Percentiles rank a stretch among this genome's conserved stretches.
Evolutionary conservation across 805 yeast species (phyloP).

Genomic region (Pichia cabralensis): DNA sequence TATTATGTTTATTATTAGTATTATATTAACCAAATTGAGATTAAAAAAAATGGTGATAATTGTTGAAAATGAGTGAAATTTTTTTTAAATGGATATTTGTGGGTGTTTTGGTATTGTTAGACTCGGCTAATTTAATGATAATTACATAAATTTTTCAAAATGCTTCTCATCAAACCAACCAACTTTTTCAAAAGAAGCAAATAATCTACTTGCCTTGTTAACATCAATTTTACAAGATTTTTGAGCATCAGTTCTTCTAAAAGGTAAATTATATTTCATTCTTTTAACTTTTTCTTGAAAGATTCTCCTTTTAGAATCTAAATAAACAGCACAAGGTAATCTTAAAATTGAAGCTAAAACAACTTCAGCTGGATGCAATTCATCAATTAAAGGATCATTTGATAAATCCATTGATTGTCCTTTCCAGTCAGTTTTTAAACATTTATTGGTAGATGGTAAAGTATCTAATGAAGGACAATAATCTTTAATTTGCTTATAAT

Average conservation of each 20-base stretch:
- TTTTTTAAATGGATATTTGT: no score
- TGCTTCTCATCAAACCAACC: conserved; percentile 83
- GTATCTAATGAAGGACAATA: conserved; percentile 63
- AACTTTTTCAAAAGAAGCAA: conserved; percentile 81
- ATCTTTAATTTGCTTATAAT: conserved; percentile 70
- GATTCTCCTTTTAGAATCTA: conserved; percentile 70
- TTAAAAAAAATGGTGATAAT: no score
- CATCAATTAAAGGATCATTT: conserved; percentile 58
- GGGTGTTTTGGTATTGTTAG: no score
- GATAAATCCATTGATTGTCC: conserved; percentile 94
- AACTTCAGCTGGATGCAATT: conserved; percentile 88
- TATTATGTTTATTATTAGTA: no score
- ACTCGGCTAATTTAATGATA: background rate
- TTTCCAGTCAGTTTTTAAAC: conserved; percentile 91
- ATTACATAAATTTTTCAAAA: conserved; percentile 38
- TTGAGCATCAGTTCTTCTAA: conserved; percentile 95
- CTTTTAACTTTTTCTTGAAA: conserved; percentile 85
- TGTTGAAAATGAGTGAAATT: background rate
- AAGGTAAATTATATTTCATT: conserved; percentile 57
- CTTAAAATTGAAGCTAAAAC: conserved; percentile 80
- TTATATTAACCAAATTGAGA: no score
- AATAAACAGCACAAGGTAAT: conserved; percentile 76
- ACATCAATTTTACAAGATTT: conserved; percentile 97
- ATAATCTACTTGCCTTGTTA: conserved; percentile 86
- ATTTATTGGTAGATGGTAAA: conserved; percentile 56